These are phyloP conservation scores for Tolypocladium endophyticum DNA, from an alignment of 2,329 filamentous ascomycete genomes.

Conservation along the genomic window DNA sequence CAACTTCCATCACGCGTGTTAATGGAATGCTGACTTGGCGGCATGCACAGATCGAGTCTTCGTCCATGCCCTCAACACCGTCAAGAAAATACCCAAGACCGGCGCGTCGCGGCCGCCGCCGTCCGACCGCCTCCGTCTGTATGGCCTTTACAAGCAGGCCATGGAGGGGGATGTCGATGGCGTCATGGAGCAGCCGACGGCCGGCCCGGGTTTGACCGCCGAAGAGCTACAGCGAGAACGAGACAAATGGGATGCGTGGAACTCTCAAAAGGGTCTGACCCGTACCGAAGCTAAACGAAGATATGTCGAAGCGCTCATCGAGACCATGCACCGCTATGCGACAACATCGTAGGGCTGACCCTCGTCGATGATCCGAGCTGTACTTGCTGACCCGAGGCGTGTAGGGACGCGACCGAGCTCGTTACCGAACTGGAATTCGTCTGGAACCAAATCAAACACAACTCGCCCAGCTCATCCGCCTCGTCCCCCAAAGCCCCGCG, in stretches of 20 bases:
- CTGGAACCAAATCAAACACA: conserved; percentile 95
- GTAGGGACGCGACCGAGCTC: conserved; percentile 70
- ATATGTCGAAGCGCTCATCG: conserved; percentile 89
- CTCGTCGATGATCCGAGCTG: not conserved
- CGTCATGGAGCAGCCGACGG: conserved; percentile 74
- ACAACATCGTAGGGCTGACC: conserved; percentile 56
- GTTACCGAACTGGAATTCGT: conserved; percentile 96
- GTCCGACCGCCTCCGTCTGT: conserved; percentile 76
- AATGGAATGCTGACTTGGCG: conserved; percentile 1
- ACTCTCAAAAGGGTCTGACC: conserved; percentile 69
- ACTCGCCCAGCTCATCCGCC: conserved; percentile 54
- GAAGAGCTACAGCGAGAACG: conserved; percentile 49
- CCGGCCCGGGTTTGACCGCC: conserved; percentile 31
- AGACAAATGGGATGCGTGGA: conserved; percentile 91
- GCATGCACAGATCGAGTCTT: conserved; percentile 75
- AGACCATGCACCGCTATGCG: conserved; percentile 94
- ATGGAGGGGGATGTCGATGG: conserved; percentile 97
- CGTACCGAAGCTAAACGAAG: conserved; percentile 88
- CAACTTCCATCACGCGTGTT: not conserved
- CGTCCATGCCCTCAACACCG: conserved; percentile 95
- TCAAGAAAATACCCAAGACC: conserved; percentile 93
- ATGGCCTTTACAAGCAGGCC: conserved; percentile 97
- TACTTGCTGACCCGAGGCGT: not conserved
- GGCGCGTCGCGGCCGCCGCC: conserved; percentile 82
- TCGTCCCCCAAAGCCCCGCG: conserved; percentile 41